These are phyloP conservation scores for Fusarium subtropicale DNA, from an alignment of 2,329 filamentous ascomycete species.

Conservation along the genomic window DNA sequence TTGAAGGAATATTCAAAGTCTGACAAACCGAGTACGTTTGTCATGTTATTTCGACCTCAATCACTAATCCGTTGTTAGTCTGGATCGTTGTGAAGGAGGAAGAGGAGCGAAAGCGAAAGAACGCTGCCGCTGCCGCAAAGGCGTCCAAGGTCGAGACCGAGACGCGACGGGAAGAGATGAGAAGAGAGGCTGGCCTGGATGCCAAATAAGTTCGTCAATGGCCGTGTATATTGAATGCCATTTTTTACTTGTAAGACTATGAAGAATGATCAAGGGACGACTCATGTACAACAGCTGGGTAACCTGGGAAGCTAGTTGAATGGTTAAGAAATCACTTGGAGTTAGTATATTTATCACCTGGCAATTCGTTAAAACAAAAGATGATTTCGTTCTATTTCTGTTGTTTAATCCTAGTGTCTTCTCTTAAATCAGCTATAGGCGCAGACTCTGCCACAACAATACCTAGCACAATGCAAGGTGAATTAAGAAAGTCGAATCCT, in stretches of 20 bases:
- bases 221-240: not conserved
- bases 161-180: conserved; percentile 61
- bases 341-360: conserved; percentile 28
- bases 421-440: not conserved
- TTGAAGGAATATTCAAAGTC: conserved; percentile 92
- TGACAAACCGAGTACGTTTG: conserved; percentile 83
- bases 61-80: conserved; percentile 52
- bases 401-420: not conserved
- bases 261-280: conserved; percentile 11
- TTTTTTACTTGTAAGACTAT: conserved; percentile 43
- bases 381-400: not conserved
- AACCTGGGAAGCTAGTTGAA: conserved; percentile 15
- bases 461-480: not conserved
- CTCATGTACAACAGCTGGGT: conserved; percentile 39
- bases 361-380: conserved; percentile 15
- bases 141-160: conserved; percentile 57
- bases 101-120: conserved; percentile 56
- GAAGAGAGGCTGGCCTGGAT: conserved; percentile 60
- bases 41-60: not conserved
- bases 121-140: conserved; percentile 51
- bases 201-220: conserved; percentile 44
- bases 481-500: not conserved
- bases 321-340: conserved; percentile 22
- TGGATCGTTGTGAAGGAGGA: conserved; percentile 65
- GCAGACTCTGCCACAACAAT: not conserved